phyloP scores from a whole-genome alignment of 345 rosid genomes.

The Anastatica hierochuntica region DNA sequence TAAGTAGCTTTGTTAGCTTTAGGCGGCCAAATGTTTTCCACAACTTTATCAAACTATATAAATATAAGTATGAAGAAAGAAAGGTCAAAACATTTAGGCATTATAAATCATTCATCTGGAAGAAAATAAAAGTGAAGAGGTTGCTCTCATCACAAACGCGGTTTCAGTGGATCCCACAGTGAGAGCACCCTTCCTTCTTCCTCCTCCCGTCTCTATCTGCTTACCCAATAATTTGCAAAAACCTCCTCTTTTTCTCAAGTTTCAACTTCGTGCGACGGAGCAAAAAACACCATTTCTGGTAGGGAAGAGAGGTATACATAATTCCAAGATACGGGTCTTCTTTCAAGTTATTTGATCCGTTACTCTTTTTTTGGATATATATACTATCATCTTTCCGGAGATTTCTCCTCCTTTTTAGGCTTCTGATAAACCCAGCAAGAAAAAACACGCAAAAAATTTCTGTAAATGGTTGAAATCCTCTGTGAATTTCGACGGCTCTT shows the following conservation, averaged over 20 bases:
- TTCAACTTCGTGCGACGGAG: background rate
- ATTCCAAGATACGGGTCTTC: conserved; percentile 24
- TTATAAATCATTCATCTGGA: no score
- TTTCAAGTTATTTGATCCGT: background rate
- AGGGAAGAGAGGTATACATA: conserved; percentile 3
- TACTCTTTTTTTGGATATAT: background rate
- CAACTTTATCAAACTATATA: no score
- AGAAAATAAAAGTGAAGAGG: no score
- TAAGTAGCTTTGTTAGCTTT: no score
- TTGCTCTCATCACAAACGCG: no score
- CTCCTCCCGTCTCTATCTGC: conserved; percentile 15
- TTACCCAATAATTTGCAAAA: background rate
- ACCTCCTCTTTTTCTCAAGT: background rate
- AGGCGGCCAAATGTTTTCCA: no score
- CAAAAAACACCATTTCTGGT: no score
- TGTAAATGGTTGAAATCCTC: conserved; percentile 2
- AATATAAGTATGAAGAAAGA: no score
- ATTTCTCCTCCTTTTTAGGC: background rate
- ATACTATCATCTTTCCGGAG: conserved; percentile 1
- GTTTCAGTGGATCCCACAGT: conserved; percentile 20
- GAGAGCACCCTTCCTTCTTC: conserved; percentile 3
- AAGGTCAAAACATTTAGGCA: conserved; percentile 4
- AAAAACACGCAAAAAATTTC: background rate
- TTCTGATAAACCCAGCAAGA: no score
- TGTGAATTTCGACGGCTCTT: no score